Evolutionary conservation across 179 eudicot genomes (phyloP).

Genomic region (Beta macrorhiza): DNA sequence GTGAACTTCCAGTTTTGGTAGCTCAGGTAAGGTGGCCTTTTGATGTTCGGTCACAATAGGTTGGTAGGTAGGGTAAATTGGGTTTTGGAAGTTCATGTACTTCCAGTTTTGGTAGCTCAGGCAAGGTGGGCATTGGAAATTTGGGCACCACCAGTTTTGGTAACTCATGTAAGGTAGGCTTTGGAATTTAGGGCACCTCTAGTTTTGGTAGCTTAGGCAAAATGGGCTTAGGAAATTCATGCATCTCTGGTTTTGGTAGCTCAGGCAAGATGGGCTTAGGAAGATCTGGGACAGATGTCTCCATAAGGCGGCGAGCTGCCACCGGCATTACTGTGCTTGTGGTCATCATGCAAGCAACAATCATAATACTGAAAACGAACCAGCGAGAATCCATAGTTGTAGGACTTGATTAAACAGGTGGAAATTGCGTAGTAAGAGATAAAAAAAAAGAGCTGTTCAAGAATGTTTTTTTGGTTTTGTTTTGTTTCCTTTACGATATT

Average conservation of each 20-base stretch:
- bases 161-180: slow-evolving; percentile 7
- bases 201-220: slow-evolving; percentile 23
- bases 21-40: slow-evolving; percentile 20
- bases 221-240: neutral
- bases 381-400: slow-evolving; percentile 28
- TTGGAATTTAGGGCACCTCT: slow-evolving; percentile 14
- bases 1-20: slow-evolving; percentile 3
- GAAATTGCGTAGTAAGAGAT: neutral
- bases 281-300: slow-evolving; percentile 29
- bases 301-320: slow-evolving; percentile 32
- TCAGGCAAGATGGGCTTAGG: slow-evolving; percentile 15
- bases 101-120: slow-evolving; percentile 9
- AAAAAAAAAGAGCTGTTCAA: neutral
- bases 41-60: slow-evolving; percentile 14
- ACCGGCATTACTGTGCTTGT: neutral
- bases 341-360: slow-evolving; percentile 16
- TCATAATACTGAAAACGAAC: neutral
- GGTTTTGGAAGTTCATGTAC: slow-evolving; percentile 21
- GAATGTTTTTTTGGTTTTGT: neutral
- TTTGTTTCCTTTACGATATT: neutral
- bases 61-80: slow-evolving; percentile 5
- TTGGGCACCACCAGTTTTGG: neutral
- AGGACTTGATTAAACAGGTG: neutral
- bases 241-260: slow-evolving; percentile 17
- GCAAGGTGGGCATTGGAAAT: slow-evolving; percentile 12